phyloP scores from a whole-genome alignment of 2,329 filamentous ascomycete genomes.

The Penicillium glabrum region DNA sequence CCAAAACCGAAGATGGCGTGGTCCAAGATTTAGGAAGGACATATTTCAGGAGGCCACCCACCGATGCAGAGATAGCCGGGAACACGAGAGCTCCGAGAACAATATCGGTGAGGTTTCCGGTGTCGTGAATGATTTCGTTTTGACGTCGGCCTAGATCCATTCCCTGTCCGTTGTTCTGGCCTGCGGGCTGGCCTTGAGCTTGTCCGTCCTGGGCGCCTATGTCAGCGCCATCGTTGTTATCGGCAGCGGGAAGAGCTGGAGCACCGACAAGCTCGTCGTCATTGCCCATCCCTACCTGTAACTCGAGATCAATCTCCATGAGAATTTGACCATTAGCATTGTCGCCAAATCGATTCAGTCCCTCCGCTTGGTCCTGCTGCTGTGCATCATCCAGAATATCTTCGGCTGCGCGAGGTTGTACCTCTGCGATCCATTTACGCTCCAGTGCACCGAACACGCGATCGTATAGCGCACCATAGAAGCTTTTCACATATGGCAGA shows the following conservation, averaged over 20 bases:
- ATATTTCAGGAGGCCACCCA: slow-evolving; percentile 72
- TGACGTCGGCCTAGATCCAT: slow-evolving; percentile 40
- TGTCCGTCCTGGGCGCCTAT: slow-evolving; percentile 27
- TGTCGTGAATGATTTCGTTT: slow-evolving; percentile 54
- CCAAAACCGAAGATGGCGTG: slow-evolving; percentile 39
- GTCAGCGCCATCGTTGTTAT: slow-evolving; percentile 23
- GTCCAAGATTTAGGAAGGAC: slow-evolving; percentile 70
- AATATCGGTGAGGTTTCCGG: slow-evolving; percentile 57
- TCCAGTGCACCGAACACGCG: slow-evolving; percentile 58
- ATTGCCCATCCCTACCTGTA: slow-evolving; percentile 52
- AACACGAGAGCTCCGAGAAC: slow-evolving; percentile 73
- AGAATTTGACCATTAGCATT: slow-evolving; percentile 43
- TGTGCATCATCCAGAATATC: slow-evolving; percentile 34
- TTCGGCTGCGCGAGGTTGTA: slow-evolving; percentile 57
- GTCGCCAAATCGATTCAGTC: slow-evolving; percentile 25
- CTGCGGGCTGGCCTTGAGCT: slow-evolving; percentile 21
- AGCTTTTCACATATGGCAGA: slow-evolving; percentile 63
- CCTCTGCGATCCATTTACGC: slow-evolving; percentile 61
- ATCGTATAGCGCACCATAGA: slow-evolving; percentile 65
- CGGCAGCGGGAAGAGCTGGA: slow-evolving; percentile 25
- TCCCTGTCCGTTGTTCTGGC: slow-evolving; percentile 23
- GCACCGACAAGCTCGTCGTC: slow-evolving; percentile 39
- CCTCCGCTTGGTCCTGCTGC: slow-evolving; percentile 34
- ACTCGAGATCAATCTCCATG: slow-evolving; percentile 52
- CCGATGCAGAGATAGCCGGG: slow-evolving; percentile 74